Base-by-base conservation (phyloP, 2,329 filamentous ascomycete genomes). In the Botrytis byssoidea region DNA sequence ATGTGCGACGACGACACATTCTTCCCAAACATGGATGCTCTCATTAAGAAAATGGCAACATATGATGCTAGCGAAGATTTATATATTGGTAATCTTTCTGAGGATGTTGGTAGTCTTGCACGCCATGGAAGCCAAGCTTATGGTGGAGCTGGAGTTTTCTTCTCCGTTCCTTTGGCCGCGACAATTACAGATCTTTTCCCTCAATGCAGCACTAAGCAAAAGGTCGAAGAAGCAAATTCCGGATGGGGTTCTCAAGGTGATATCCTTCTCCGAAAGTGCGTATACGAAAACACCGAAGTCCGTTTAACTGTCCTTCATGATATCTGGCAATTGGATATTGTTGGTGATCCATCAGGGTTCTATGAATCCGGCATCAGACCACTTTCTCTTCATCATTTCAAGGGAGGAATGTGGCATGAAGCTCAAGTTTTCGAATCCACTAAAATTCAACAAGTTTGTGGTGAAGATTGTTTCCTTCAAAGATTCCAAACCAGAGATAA, bases 171-270 rank as follows among this genome's bases (percentile, higher is more conserved):
- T 22, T 79, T 88, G 73, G 85, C 85, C 3, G 82, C 82, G 46
- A 83, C 83, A 68, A 83, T 88, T 35, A 83, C 84, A 8, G 80
- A 83, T n/a, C 78, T 85, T 29, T 87, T 84, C 75, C 82, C 83
- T 12, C 80, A 80, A 55, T 88, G 85, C 80, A 85, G 83, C 70
- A 84, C 84, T 0, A 82, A 85, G 9, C 79, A 86, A 74, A 89
- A 88, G 82, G 82, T 89, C 67, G 80, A 83, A 59, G 86, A 89
- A 77, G 83, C 87, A 29, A 85, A 89, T 80, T 86, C 86, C 0
- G 88, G 88, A 70, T 89, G 87, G 87, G 88, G 88, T 3, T 85
- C 87, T 8, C 79, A 81, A 75, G 79, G 79, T 22, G 79, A 81
- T 68, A 79, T 81, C 55, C 71, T 81, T 10, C 75, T 81, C 18